Conservation (phyloP, 306 rosid species). For the Oxytropis ochrocephala region DNA sequence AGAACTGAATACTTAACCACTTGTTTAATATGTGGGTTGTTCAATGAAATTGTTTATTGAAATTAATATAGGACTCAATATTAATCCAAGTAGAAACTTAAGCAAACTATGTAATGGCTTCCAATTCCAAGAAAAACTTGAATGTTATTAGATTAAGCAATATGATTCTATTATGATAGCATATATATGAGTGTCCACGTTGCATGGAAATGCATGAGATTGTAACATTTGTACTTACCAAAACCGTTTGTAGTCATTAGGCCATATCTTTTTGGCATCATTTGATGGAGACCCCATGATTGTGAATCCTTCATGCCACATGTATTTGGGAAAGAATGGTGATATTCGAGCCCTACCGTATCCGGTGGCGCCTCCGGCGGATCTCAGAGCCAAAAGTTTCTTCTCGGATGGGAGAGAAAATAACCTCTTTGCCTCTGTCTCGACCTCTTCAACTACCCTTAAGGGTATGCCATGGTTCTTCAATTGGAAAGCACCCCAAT, state of each 20-base stretch:
- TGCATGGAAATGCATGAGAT: slow-evolving; percentile 48
- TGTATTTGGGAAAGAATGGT: slow-evolving; percentile 46
- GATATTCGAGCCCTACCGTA: slow-evolving; percentile 65
- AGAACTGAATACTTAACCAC: background rate
- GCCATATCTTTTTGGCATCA: slow-evolving; percentile 64
- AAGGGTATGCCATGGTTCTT: slow-evolving; percentile 53
- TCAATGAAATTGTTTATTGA: background rate
- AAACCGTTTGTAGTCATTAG: slow-evolving; percentile 43
- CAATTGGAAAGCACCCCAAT: slow-evolving; percentile 65
- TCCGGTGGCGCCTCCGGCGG: slow-evolving; percentile 41
- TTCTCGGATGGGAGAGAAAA: slow-evolving; percentile 47
- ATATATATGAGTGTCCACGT: slow-evolving; percentile 26
- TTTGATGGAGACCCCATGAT: slow-evolving; percentile 48
- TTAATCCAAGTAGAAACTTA: background rate
- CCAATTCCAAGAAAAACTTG: background rate
- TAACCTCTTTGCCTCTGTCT: slow-evolving; percentile 31
- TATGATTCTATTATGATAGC: background rate
- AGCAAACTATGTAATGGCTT: background rate
- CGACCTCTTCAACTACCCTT: slow-evolving; percentile 32
- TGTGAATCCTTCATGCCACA: slow-evolving; percentile 96
- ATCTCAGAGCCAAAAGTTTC: slow-evolving; percentile 48
- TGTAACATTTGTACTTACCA: slow-evolving; percentile 45
- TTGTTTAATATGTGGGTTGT: background rate
- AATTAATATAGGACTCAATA: background rate
- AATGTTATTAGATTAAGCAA: background rate